Base-by-base conservation (phyloP, 176 grass and related monocot species). In the Guadua angustifolia region DNA sequence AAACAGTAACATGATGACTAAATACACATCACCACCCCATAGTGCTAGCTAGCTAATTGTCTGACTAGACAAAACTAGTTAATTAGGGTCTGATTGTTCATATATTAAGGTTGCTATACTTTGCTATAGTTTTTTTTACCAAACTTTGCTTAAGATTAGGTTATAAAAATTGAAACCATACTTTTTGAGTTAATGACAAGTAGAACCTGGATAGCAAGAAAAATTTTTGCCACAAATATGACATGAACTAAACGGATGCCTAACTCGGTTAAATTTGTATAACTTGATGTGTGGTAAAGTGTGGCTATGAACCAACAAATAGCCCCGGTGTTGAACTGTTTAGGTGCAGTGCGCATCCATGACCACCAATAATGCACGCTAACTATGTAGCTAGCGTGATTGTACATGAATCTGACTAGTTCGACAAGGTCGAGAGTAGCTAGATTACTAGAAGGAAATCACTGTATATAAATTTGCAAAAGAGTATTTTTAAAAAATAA, bases 281-380 rank as follows among this genome's bases (percentile, higher is more conserved):
- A 29, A 29, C 29, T 29, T 29, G 29, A 29, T 29, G 1, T 29
- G 29, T 1, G 29, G 29, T 1, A 29, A 29, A 29, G 29, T 29
- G 29, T 29, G 29, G 29, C 29, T 29, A 29, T 29, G 1, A 29
- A 29, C 29, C 29, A 29, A 29, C 29, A 1, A 29, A 29, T 29
- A 29, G 29, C 29, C 29, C 29, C 29, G 29, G 29, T 13, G 51
- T 43, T 75, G 19, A 77, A 35, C 57, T 90, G 78, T 82, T 86
- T 72, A 58, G 75, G 75, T 80, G 69, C 79, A 77, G 24, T 56
- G 78, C 65, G 66, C 76, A 50, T 73, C 17, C 43, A 63, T 72
- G 74, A 55, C 22, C 68, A 46, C 65, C 88, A 82, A 90, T 86
- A 89, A 89, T 89, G 53, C 18, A 36, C 51, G 83, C 33, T 43